A percentile compares a stretch with the other conserved stretches of the same genome.
These are phyloP conservation scores for Candida glucosophila DNA, from an alignment of 1,139 yeast genomes.

Conservation along the genomic window DNA sequence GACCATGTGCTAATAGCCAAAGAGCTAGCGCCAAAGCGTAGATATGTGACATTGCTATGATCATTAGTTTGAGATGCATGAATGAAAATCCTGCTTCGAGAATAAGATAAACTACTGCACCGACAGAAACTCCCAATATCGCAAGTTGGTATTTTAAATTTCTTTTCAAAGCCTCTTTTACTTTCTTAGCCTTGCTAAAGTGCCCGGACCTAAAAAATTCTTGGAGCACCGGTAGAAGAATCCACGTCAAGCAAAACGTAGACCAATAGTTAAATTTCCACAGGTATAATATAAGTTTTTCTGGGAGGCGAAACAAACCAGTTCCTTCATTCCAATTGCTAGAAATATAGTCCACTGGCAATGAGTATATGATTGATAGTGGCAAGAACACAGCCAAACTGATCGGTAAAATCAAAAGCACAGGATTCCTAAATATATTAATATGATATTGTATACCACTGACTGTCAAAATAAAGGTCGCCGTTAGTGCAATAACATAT, in stretches of 20 bases:
- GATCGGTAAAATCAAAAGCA: conserved; percentile 24
- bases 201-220: conserved; percentile 69
- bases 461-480: conserved; percentile 19
- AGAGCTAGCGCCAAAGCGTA: conserved; percentile 68
- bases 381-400: conserved; percentile 37
- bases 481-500: conserved; percentile 18
- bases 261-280: conserved; percentile 81
- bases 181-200: conserved; percentile 33
- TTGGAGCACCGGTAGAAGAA: conserved; percentile 61
- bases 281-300: conserved; percentile 39
- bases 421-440: conserved; percentile 27
- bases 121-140: conserved; percentile 43
- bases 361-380: conserved; percentile 28
- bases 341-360: conserved; percentile 35
- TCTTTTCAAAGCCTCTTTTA: conserved; percentile 49
- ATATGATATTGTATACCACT: conserved; percentile 31
- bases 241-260: conserved; percentile 71
- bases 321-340: conserved; percentile 15
- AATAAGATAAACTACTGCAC: conserved; percentile 54
- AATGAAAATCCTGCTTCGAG: conserved; percentile 37
- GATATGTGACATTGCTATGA: conserved; percentile 73
- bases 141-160: conserved; percentile 56
- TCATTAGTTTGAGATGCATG: conserved; percentile 52
- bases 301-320: conserved; percentile 23
- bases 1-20: conserved; percentile 83